Conservation (phyloP, 345 rosid species). For the Bruguiera parviflora region DNA sequence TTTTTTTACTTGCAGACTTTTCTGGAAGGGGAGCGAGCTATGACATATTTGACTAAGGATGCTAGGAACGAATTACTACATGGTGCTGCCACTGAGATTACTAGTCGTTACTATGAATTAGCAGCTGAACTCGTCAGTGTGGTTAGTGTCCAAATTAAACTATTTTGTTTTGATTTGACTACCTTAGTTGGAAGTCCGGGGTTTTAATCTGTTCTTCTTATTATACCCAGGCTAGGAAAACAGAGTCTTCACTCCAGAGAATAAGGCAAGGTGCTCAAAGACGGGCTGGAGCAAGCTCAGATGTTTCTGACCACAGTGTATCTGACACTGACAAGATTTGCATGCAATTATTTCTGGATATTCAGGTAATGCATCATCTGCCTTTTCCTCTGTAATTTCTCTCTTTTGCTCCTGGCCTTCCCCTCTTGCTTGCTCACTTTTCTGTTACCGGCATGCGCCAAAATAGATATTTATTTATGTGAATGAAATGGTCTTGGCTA, state of each 20-base stretch:
- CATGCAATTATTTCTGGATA: conserved; percentile 91
- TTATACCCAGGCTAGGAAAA: conserved; percentile 69
- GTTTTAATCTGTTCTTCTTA: conserved; percentile 3
- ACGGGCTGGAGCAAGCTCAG: conserved; percentile 87
- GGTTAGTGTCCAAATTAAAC: conserved; percentile 46
- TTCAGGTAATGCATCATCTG: conserved; percentile 54
- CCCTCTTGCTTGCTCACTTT: not conserved
- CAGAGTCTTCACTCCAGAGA: conserved; percentile 85
- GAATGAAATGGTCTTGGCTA: not conserved
- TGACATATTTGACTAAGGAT: conserved; percentile 55
- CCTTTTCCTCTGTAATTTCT: not conserved
- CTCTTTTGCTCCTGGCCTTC: not conserved
- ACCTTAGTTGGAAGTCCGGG: not conserved
- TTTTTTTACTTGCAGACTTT: conserved; percentile 44
- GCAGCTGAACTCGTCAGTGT: conserved; percentile 75
- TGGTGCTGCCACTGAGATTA: conserved; percentile 63
- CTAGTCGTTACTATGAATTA: conserved; percentile 68
- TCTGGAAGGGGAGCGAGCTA: conserved; percentile 74
- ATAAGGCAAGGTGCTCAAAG: conserved; percentile 85
- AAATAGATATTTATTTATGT: not conserved
- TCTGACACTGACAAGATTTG: conserved; percentile 88
- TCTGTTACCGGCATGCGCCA: not conserved
- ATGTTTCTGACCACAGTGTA: conserved; percentile 66
- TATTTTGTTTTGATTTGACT: not conserved
- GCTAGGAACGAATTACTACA: conserved; percentile 49